Base-by-base conservation (phyloP, 768 basidiomycete genomes). In the Podaxis sp. region DNA sequence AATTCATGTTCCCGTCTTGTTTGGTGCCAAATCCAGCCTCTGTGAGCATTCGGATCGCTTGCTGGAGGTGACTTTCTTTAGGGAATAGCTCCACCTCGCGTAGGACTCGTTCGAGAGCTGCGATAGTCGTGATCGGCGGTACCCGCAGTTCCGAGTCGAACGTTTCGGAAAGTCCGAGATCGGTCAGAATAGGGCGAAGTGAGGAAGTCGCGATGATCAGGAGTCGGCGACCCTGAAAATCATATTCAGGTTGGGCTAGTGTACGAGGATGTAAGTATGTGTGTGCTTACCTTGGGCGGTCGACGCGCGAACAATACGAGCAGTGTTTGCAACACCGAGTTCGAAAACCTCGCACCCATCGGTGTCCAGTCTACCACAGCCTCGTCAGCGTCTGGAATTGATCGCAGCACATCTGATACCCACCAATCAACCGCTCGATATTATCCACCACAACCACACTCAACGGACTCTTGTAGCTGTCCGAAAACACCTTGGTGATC, bases 401-500 rank as follows among this genome's bases (percentile, higher is more conserved):
- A 52, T 26, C 1, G n/a, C 40, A 46, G 55, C 39, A 49, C 15
- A 9, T 0, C 30, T 1, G 28, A 26, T 17, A 72, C 88, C 64
- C 51, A 95, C 95, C 96, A 55, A 99, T 81, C 61, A 99, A 77
- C 39, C 96, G 85, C 75, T 99, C 97, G 63, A 99, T 82, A 67
- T 88, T 95, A 71, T 99, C 97, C 12, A 99, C 89, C 8, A 99
- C 94, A 58, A 99, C 87, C 2, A 99, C 93, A 70, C 96, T 98
- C 64, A 96, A 73, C 6, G 96, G 96, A 80, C 93, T 95, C 84
- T 99, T 99, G 76, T 98, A 96, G 66, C 92, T 95, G 76, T 99
- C 97, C 53, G 83, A 81, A 75, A 99, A 99, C 38, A 95, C 85
- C 76, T 96, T 99, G 72, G 86, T 91, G 71, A 99, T 92, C 2